Evolutionary conservation across 2,329 filamentous ascomycete genomes (phyloP), one percentile per base, ranked within the genome.

Genomic region (Curvularia eragrostidis): DNA sequence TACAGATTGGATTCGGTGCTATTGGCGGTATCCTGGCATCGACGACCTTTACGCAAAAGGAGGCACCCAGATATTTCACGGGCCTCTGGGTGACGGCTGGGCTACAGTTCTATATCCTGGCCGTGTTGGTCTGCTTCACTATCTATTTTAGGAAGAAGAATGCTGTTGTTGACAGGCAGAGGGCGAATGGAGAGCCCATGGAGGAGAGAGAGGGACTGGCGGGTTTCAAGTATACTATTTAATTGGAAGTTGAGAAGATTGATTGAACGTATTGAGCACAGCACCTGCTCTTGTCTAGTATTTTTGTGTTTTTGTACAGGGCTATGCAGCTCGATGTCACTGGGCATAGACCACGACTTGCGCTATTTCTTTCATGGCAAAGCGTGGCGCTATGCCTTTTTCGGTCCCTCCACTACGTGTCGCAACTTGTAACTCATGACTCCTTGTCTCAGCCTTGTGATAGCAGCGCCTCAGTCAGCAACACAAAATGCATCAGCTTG

Each of bases 21-120:
- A 70, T 72, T 46, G 69, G 69, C 0, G 69, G 69, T 3, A 69
- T 71, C 2, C 38, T 65, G n/a, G 69, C 67, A 0, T 62, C 61
- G 1, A 64, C 68, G 0, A 64, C 64, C 1, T 72, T 72, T 44
- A 48, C 56, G 5, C 56, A 67, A 28, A 34, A 59, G 12, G 69
- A 72, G 48, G 66, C 66, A 3, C 69, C 69, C 1, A 54, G 38
- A 2, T 71, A 71, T 48, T 54, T 64, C 1, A 64, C 63, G 1
- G 64, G 66, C 1, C 42, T 70, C 9, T 70, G 66, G 64, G 60
- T 67, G 1, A 59, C 58, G 15, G 60, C 63, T 4, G 66, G 57
- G 4, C 38, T 66, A 9, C 67, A 70, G 30, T 57, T 67, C 8
- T 68, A 59, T 23, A 69, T 63, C 6, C 34, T 70, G 10, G 3